Conservation (phyloP, 2,329 filamentous ascomycete genomes). For the Ophiostoma pallidulum region DNA sequence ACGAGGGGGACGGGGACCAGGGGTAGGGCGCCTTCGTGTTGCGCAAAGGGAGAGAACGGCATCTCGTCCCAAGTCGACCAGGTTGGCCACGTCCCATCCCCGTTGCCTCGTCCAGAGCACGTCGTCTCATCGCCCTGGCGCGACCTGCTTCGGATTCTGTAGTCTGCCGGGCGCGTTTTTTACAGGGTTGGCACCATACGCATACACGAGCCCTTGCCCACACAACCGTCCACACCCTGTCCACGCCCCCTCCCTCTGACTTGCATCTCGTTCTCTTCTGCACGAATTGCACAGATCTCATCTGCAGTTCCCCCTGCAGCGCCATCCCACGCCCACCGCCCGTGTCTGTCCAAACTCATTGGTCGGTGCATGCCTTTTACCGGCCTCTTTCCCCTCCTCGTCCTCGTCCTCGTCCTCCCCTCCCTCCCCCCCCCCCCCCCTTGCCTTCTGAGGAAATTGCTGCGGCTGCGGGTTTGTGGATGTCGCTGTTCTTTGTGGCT, state of each 20-base stretch:
- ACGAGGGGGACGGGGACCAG: slow-evolving; percentile 8
- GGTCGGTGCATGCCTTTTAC: slow-evolving; percentile 1
- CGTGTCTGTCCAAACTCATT: slow-evolving; percentile 1
- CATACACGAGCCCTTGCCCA: not conserved
- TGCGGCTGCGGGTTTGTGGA: not conserved
- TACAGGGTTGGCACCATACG: too few species aligned
- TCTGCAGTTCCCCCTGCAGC: slow-evolving; percentile 5
- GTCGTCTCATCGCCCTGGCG: not conserved
- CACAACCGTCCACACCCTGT: too few species aligned
- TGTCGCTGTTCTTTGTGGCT: not conserved
- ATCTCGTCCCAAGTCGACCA: not conserved
- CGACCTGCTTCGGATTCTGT: too few species aligned
- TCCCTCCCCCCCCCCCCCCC: too few species aligned
- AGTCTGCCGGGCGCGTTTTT: not conserved
- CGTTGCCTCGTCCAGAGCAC: too few species aligned
- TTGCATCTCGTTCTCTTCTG: slow-evolving; percentile 1
- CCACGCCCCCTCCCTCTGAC: not conserved
- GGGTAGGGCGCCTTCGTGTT: not conserved
- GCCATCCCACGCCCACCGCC: slow-evolving; percentile 5
- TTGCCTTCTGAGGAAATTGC: too few species aligned
- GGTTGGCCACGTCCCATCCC: not conserved
- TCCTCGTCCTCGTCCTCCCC: too few species aligned
- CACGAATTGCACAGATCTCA: slow-evolving; percentile 2
- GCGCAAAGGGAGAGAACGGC: not conserved
- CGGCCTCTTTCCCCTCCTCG: not conserved